A percentile compares a stretch with the other conserved stretches of the same genome.
These are phyloP conservation scores for Pestalotiopsis sp. DNA, from an alignment of 2,329 filamentous ascomycete genomes.

Conservation along the genomic window DNA sequence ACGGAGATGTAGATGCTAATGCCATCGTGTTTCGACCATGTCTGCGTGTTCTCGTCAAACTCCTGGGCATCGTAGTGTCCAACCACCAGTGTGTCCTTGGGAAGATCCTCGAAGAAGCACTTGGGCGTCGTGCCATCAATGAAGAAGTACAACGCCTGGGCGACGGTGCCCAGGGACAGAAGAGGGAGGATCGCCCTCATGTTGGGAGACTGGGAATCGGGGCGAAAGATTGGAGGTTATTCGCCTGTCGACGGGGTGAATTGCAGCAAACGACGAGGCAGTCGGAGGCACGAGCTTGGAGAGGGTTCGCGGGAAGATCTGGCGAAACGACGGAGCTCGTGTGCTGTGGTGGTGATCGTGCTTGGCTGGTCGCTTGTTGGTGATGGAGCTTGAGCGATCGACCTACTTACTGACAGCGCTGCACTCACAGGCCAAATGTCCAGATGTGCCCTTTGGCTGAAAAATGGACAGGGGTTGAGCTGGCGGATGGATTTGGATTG, in stretches of 20 bases:
- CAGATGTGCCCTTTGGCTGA: slow-evolving; percentile 2
- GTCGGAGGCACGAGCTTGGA: not conserved
- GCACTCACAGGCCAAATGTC: slow-evolving; percentile 10
- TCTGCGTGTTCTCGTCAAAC: slow-evolving; percentile 70
- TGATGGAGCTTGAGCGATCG: slow-evolving; percentile 6
- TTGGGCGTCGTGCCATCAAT: slow-evolving; percentile 84
- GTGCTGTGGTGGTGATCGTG: slow-evolving; percentile 1
- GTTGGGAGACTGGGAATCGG: slow-evolving; percentile 20
- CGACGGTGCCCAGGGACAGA: slow-evolving; percentile 64
- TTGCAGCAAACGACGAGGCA: not conserved
- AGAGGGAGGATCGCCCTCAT: slow-evolving; percentile 68
- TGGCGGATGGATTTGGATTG: not conserved
- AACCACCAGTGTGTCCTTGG: slow-evolving; percentile 95
- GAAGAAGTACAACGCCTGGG: slow-evolving; percentile 93
- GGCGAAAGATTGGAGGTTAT: slow-evolving; percentile 4
- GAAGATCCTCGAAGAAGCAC: slow-evolving; percentile 98
- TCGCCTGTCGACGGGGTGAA: slow-evolving; percentile 9
- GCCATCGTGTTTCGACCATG: slow-evolving; percentile 73
- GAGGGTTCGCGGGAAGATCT: no score
- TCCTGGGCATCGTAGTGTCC: slow-evolving; percentile 89
- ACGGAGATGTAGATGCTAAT: slow-evolving; percentile 89
- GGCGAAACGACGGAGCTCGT: not conserved
- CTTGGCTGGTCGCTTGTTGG: not conserved
- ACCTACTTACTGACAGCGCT: not conserved
- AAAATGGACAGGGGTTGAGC: slow-evolving; percentile 10